Evolutionary conservation across 176 grass and related monocot genomes (phyloP).

Genomic region (Alloteropsis semialata): DNA sequence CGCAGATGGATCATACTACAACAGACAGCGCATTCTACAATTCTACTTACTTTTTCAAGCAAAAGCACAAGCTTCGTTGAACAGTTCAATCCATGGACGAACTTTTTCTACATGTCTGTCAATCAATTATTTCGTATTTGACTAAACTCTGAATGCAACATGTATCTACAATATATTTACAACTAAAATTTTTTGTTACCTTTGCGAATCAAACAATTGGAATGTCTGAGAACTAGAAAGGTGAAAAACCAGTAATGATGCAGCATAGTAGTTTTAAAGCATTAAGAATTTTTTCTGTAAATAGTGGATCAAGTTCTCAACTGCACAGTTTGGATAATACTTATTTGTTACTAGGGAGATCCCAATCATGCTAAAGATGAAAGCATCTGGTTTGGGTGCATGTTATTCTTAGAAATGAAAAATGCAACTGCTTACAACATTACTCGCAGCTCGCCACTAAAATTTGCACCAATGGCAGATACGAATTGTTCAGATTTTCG

Average conservation of each 20-base stretch:
- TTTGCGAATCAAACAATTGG: background rate
- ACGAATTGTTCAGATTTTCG: background rate
- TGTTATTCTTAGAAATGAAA: background rate
- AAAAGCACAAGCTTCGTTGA: background rate
- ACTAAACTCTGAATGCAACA: background rate
- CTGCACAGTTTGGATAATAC: background rate
- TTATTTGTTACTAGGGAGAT: background rate
- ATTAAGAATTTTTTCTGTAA: constrained; percentile 10
- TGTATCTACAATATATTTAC: background rate
- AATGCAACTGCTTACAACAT: background rate
- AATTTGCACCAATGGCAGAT: background rate
- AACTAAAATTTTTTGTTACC: background rate
- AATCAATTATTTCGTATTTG: background rate
- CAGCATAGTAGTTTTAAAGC: background rate
- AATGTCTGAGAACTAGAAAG: background rate
- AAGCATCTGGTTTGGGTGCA: background rate
- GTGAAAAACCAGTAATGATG: background rate
- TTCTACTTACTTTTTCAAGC: background rate
- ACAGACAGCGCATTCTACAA: background rate
- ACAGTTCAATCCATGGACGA: background rate
- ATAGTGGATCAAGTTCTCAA: background rate
- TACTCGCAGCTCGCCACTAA: background rate
- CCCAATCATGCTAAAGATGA: background rate
- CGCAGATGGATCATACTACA: background rate
- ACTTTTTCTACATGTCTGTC: background rate